Conservation (phyloP, 148 eudicot species). For the Chenopodium quinoa region DNA sequence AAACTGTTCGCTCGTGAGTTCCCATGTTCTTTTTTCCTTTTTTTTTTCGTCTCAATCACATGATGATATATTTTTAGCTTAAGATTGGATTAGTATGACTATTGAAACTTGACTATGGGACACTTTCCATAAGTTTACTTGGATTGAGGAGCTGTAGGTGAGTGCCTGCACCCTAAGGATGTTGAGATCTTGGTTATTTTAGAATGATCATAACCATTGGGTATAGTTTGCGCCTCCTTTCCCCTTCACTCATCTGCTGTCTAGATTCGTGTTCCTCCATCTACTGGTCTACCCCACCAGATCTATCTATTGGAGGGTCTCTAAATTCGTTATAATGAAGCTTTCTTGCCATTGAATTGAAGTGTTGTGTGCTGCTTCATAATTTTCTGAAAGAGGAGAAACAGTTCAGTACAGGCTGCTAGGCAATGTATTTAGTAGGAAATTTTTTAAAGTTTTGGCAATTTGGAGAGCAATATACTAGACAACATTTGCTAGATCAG, state of each 20-base stretch:
- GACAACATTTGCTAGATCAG: background rate
- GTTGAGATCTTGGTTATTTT: slow-evolving; percentile 4
- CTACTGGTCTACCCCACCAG: too few species aligned
- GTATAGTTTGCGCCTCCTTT: background rate
- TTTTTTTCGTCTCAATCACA: background rate
- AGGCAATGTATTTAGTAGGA: background rate
- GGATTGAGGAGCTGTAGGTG: background rate
- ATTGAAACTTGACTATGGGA: background rate
- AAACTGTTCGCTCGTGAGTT: slow-evolving; percentile 90
- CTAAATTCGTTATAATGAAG: background rate
- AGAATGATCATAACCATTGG: background rate
- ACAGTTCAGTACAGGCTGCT: background rate
- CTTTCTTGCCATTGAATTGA: background rate
- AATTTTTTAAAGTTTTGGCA: background rate
- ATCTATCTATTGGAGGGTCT: background rate
- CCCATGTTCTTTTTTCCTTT: slow-evolving; percentile 10
- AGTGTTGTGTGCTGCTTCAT: background rate
- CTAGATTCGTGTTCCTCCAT: too few species aligned
- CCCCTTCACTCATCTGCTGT: too few species aligned
- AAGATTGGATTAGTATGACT: background rate
- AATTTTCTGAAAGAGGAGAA: background rate
- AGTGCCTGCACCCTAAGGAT: too few species aligned
- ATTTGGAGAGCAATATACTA: background rate
- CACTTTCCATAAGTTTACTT: background rate
- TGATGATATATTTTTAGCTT: background rate